Evolutionary conservation across 2,329 filamentous ascomycete genomes (phyloP).

Genomic region (Paraconiothyrium sp.): DNA sequence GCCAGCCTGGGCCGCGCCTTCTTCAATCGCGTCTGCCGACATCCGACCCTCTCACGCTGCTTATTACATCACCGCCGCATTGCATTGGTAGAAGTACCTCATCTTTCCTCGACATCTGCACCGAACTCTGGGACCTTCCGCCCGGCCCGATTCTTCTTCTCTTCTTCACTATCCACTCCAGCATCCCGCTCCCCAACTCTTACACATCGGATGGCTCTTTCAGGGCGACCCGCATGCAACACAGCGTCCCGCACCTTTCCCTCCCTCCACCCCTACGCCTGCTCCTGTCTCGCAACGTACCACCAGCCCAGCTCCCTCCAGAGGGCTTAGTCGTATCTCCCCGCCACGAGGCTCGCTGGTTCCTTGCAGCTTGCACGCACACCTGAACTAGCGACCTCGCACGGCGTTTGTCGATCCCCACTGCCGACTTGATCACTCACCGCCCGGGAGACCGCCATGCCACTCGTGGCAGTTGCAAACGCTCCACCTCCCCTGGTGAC

Average conservation of each 20-base stretch:
- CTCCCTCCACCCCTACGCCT: constrained; percentile 29
- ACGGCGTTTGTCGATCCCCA: constrained; percentile 19
- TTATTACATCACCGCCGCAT: constrained; percentile 9
- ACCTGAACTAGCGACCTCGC: constrained; percentile 14
- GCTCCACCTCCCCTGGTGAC: constrained; percentile 29
- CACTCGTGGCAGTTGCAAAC: constrained; percentile 25
- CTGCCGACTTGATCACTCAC: constrained; percentile 17
- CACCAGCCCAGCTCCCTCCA: constrained; percentile 48
- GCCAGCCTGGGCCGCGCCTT: background rate
- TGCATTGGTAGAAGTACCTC: background rate
- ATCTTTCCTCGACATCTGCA: background rate
- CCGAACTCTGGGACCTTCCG: background rate
- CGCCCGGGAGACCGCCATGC: constrained; percentile 33
- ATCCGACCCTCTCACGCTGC: background rate
- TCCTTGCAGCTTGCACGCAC: constrained; percentile 8
- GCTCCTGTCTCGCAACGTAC: constrained; percentile 35
- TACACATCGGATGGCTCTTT: constrained; percentile 45
- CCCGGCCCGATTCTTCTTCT: constrained; percentile 8
- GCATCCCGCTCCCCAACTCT: constrained; percentile 22
- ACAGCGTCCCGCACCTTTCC: constrained; percentile 32
- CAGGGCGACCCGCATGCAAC: constrained; percentile 30
- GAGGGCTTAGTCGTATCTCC: constrained; percentile 38
- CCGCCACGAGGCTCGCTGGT: constrained; percentile 19
- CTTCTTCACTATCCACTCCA: constrained; percentile 3
- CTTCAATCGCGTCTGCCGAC: constrained; percentile 1